A percentile compares a stretch with the other conserved stretches of the same genome.
Conservation (phyloP, 805 yeast species). For the Starmerella asiatica region DNA sequence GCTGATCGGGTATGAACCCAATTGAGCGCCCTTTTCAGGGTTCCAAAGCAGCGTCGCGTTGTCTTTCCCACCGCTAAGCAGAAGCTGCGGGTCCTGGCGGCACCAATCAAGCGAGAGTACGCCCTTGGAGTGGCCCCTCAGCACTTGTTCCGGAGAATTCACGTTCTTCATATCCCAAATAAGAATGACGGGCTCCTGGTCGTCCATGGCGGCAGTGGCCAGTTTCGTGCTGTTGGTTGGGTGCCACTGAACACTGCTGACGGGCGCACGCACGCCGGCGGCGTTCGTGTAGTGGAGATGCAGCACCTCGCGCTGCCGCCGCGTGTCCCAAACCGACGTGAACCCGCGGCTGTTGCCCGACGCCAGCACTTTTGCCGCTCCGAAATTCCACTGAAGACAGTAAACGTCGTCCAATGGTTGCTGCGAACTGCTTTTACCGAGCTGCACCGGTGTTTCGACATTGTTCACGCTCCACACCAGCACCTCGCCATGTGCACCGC, state of each 20-base stretch:
- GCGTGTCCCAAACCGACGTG: conserved; percentile 89
- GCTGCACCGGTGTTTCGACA: conserved; percentile 38
- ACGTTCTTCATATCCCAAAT: conserved; percentile 94
- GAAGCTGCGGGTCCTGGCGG: conserved; percentile 56
- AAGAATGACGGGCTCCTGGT: conserved; percentile 54
- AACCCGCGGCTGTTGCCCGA: conserved; percentile 74
- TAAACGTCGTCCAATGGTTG: conserved; percentile 72
- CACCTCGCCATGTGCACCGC: conserved; percentile 80
- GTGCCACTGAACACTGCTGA: conserved; percentile 87
- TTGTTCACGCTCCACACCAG: conserved; percentile 78
- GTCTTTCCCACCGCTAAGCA: conserved; percentile 87
- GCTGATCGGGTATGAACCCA: conserved; percentile 82
- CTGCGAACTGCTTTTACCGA: conserved; percentile 45
- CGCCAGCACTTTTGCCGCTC: conserved; percentile 75
- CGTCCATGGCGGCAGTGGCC: conserved; percentile 76
- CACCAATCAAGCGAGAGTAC: conserved; percentile 92
- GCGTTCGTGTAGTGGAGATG: conserved; percentile 58
- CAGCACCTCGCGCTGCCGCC: conserved; percentile 73
- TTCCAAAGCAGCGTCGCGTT: conserved; percentile 83
- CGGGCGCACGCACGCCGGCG: conserved; percentile 40
- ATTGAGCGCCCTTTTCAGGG: conserved; percentile 54
- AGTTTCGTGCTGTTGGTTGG: conserved; percentile 77
- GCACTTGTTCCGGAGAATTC: conserved; percentile 66
- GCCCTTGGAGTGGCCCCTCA: conserved; percentile 77
- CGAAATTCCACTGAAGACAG: conserved; percentile 78